A percentile compares a stretch with the other conserved stretches of the same genome.
Evolutionary conservation across 495 filamentous ascomycete species (phyloP).

Genomic region (Glonium stellatum): DNA sequence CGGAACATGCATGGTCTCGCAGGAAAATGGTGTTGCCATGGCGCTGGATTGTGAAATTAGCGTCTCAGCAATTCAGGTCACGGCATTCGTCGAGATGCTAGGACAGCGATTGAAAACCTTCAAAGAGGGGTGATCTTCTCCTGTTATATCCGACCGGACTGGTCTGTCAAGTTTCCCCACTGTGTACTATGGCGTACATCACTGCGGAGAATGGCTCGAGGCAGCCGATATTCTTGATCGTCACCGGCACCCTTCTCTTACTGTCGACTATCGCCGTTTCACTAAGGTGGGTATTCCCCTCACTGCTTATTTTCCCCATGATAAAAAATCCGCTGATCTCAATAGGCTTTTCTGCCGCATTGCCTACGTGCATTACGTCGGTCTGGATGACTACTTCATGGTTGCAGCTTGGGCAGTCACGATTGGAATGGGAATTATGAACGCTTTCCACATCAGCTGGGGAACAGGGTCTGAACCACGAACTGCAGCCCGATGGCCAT

Average conservation of each 20-base stretch:
- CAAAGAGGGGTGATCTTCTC: no score
- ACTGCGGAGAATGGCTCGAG: no score
- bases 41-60: no score
- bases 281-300: background rate
- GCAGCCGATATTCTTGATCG: background rate
- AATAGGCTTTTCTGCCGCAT: slow-evolving; percentile 1
- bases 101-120: no score
- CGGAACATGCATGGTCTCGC: no score
- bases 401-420: slow-evolving; percentile 13
- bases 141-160: no score
- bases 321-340: background rate
- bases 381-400: slow-evolving; percentile 21
- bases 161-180: no score
- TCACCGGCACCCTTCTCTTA: background rate
- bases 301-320: no score
- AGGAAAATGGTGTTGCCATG: no score
- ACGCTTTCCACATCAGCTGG: slow-evolving; percentile 12
- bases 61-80: no score
- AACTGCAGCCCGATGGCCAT: background rate
- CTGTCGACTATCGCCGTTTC: slow-evolving; percentile 5
- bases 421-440: slow-evolving; percentile 7
- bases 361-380: background rate
- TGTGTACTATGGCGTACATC: no score
- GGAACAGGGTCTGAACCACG: slow-evolving; percentile 5
- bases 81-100: no score